Percentiles rank a stretch among this genome's conserved stretches.
phyloP scores from a whole-genome alignment of 2,329 filamentous ascomycete species.

The Aspergillus glaucus region DNA sequence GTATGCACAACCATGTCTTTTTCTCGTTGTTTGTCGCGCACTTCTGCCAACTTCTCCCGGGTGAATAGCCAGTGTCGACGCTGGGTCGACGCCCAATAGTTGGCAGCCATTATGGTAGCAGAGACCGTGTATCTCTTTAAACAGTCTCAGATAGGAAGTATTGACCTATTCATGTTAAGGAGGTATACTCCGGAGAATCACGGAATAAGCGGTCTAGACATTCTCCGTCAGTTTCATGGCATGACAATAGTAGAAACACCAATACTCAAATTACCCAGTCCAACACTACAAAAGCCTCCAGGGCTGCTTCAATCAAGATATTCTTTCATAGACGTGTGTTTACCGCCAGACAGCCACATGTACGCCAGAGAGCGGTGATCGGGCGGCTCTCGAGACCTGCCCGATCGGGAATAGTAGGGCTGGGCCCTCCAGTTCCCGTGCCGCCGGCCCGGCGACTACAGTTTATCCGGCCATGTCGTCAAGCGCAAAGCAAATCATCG shows the following conservation, averaged over 20 bases:
- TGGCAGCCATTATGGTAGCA: conserved; percentile 66
- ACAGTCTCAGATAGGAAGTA: no score
- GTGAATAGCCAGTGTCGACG: conserved; percentile 85
- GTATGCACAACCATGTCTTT: conserved; percentile 67
- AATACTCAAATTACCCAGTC: no score
- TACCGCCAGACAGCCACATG: no score
- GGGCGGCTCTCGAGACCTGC: conserved; percentile 2
- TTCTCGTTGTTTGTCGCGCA: conserved; percentile 70
- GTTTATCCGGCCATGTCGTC: conserved; percentile 24
- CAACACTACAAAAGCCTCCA: no score
- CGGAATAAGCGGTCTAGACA: no score
- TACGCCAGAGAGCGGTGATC: no score
- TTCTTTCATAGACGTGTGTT: no score
- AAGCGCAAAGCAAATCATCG: conserved; percentile 28
- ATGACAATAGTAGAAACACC: background rate
- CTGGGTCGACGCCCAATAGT: conserved; percentile 95
- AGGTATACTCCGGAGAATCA: no score
- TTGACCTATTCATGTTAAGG: no score
- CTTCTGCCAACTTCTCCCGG: conserved; percentile 67
- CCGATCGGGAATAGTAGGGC: conserved; percentile 28
- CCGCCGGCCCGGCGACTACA: conserved; percentile 14
- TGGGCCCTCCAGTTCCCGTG: conserved; percentile 23
- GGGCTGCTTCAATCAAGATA: no score
- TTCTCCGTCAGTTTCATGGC: background rate
- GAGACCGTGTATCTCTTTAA: no score